These are phyloP conservation scores for Candida dendrica DNA, from an alignment of 805 yeast genomes.

Conservation along the genomic window DNA sequence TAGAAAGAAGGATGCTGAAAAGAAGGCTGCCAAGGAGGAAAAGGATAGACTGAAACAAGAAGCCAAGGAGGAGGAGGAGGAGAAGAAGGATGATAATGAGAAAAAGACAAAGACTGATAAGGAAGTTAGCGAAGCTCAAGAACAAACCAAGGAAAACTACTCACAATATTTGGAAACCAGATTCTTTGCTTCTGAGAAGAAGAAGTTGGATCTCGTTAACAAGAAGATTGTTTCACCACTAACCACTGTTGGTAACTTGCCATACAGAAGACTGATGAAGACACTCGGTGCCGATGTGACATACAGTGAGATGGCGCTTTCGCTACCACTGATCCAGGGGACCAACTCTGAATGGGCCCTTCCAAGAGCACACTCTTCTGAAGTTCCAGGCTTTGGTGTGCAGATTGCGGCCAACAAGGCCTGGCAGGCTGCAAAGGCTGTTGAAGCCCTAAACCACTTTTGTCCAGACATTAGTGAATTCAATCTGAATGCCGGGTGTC, in stretches of 20 bases:
- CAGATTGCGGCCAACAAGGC: slow-evolving; percentile 89
- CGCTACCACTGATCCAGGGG: slow-evolving; percentile 82
- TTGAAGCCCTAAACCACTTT: slow-evolving; percentile 63
- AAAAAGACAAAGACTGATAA: slow-evolving; percentile 19
- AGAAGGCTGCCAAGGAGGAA: slow-evolving; percentile 7
- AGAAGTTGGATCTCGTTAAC: slow-evolving; percentile 52
- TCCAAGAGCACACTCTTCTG: slow-evolving; percentile 78
- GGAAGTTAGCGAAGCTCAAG: slow-evolving; percentile 25
- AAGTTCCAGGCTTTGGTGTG: slow-evolving; percentile 84
- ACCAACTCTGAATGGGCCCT: slow-evolving; percentile 96
- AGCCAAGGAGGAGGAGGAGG: slow-evolving; percentile 1
- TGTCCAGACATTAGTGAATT: slow-evolving; percentile 67
- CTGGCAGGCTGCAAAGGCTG: slow-evolving; percentile 90
- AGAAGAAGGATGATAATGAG: slow-evolving; percentile 13
- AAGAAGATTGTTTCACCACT: slow-evolving; percentile 92
- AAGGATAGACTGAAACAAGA: no score
- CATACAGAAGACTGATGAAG: slow-evolving; percentile 89
- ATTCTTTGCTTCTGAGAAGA: slow-evolving; percentile 76
- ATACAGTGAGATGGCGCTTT: slow-evolving; percentile 90
- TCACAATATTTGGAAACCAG: slow-evolving; percentile 69
- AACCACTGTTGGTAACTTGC: slow-evolving; percentile 96
- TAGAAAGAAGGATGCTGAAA: slow-evolving; percentile 26
- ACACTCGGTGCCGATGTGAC: slow-evolving; percentile 88
- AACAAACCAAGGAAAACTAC: slow-evolving; percentile 7
- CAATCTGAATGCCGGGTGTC: slow-evolving; percentile 95